These are phyloP conservation scores for Lodderomyces beijingensis DNA, from an alignment of 1,139 yeast genomes.

Conservation along the genomic window DNA sequence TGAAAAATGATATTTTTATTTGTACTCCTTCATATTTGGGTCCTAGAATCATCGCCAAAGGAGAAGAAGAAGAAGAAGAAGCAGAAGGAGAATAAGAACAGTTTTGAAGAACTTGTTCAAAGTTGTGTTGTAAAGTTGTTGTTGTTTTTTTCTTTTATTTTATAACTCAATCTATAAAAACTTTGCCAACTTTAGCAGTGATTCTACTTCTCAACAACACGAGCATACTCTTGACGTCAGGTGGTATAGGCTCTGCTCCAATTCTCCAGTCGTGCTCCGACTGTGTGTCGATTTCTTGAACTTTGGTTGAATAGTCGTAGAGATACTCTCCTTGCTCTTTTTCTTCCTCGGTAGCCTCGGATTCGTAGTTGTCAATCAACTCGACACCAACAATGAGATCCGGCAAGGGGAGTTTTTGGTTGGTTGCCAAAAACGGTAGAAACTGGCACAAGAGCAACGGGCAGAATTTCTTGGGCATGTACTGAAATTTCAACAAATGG, in stretches of 20 bases:
- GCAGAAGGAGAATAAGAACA: neutral
- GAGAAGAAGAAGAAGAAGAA: neutral
- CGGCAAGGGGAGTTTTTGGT: slow-evolving; percentile 28
- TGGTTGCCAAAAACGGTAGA: slow-evolving; percentile 36
- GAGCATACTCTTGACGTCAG: slow-evolving; percentile 9
- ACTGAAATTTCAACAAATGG: slow-evolving; percentile 58
- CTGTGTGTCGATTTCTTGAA: slow-evolving; percentile 14
- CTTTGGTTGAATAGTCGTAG: slow-evolving; percentile 28
- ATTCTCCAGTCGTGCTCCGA: slow-evolving; percentile 35
- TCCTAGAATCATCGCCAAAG: neutral
- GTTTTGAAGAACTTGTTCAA: neutral
- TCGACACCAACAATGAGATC: slow-evolving; percentile 47
- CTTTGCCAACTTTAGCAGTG: slow-evolving; percentile 35
- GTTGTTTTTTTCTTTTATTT: no score
- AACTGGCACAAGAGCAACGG: slow-evolving; percentile 49
- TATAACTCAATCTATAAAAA: slow-evolving; percentile 25
- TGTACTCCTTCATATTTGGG: no score
- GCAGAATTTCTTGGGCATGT: slow-evolving; percentile 56
- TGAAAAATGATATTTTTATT: no score
- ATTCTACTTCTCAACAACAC: slow-evolving; percentile 30
- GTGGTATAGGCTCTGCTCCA: slow-evolving; percentile 9
- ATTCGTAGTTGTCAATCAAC: slow-evolving; percentile 45
- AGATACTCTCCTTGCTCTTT: slow-evolving; percentile 27
- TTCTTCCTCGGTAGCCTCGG: slow-evolving; percentile 21
- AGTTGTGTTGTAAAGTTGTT: no score